phyloP scores from a whole-genome alignment of 306 rosid genomes.

The Rosa rugosa region DNA sequence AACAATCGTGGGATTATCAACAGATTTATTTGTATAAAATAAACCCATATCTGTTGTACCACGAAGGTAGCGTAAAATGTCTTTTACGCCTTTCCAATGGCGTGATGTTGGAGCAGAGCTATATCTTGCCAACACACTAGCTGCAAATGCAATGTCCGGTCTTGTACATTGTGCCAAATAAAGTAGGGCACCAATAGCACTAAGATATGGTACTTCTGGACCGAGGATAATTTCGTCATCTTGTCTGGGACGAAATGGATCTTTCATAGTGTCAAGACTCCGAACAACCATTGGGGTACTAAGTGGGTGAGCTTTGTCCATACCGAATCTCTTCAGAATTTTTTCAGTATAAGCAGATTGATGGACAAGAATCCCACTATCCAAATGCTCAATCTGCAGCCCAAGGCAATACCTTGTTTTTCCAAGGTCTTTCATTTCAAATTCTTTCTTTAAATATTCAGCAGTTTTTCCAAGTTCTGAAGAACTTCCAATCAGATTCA shows the following conservation, averaged over 20 bases:
- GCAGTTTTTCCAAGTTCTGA: too few relatives aligned
- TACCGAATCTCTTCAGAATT: background rate
- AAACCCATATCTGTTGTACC: too few relatives aligned
- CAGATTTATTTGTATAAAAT: too few relatives aligned
- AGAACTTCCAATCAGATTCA: too few relatives aligned
- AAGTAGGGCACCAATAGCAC: background rate
- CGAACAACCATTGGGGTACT: background rate
- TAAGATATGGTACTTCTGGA: constrained; percentile 15
- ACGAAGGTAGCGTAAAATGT: too few relatives aligned
- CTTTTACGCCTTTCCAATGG: too few relatives aligned
- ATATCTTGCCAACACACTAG: too few relatives aligned
- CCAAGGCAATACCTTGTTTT: background rate
- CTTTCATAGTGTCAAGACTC: background rate
- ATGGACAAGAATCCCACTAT: background rate
- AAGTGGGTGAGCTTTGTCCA: background rate
- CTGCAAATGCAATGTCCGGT: too few relatives aligned
- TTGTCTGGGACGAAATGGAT: too few relatives aligned
- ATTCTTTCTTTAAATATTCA: too few relatives aligned
- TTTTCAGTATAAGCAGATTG: background rate
- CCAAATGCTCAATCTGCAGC: background rate
- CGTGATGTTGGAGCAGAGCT: too few relatives aligned
- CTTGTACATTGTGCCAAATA: background rate
- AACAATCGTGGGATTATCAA: too few relatives aligned
- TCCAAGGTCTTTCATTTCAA: background rate
- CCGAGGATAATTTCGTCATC: background rate